These are phyloP conservation scores for Lactarius hatsudake DNA, from an alignment of 768 basidiomycete genomes.

Conservation along the genomic window DNA sequence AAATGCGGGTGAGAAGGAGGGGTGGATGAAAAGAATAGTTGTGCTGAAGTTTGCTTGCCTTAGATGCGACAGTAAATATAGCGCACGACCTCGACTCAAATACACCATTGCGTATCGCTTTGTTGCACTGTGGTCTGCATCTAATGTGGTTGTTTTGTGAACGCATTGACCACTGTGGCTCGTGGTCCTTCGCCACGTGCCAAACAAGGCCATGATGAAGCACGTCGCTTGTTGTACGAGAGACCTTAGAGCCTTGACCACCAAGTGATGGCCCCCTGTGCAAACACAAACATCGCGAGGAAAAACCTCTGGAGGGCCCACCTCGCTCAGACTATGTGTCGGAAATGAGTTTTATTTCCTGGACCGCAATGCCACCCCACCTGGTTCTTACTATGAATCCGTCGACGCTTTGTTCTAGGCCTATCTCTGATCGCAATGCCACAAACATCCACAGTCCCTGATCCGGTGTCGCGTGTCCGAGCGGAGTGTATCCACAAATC, in stretches of 20 bases:
- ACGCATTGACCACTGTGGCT: background rate
- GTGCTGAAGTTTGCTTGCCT: background rate
- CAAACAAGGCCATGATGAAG: background rate
- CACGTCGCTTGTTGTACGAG: background rate
- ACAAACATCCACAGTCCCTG: background rate
- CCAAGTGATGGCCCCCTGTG: background rate
- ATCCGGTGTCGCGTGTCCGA: background rate
- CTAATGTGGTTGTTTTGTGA: constrained; percentile 8
- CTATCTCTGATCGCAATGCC: background rate
- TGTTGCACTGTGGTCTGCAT: background rate
- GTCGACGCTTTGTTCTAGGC: background rate
- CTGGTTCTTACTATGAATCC: no score
- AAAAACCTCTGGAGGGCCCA: background rate
- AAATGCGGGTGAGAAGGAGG: background rate
- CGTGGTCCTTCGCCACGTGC: background rate
- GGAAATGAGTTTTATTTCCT: background rate
- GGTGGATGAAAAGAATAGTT: background rate
- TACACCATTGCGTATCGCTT: background rate
- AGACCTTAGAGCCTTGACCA: background rate
- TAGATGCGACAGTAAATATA: background rate
- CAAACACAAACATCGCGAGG: background rate
- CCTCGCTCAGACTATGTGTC: background rate
- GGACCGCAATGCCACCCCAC: background rate
- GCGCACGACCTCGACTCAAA: background rate
- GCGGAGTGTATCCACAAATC: background rate